These are phyloP conservation scores for Mrakia hoshinonis DNA, from an alignment of 768 basidiomycete species.

Conservation along the genomic window DNA sequence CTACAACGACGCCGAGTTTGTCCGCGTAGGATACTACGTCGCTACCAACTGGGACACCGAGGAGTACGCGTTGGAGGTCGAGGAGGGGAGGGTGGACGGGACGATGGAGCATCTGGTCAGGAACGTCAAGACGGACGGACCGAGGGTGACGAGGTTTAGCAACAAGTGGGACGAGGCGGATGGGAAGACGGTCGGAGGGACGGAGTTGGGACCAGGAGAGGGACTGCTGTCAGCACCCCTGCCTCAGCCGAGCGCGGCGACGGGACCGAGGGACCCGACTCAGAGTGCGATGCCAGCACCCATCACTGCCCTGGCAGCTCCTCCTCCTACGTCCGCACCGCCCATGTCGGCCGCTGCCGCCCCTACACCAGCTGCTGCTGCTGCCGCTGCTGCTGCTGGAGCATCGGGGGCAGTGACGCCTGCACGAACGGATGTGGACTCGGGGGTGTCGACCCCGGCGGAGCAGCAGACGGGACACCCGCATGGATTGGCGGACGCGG, in stretches of 20 bases:
- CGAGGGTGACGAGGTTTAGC: conserved; percentile 71
- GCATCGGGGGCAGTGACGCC: neutral
- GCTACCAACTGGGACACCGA: conserved; percentile 97
- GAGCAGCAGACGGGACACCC: neutral
- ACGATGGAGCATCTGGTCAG: conserved; percentile 71
- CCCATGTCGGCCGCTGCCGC: conserved; percentile 4
- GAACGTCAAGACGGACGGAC: conserved; percentile 76
- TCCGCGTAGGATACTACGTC: conserved; percentile 98
- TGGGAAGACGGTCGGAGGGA: neutral
- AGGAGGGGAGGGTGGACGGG: conserved; percentile 61
- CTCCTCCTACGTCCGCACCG: too few relatives aligned
- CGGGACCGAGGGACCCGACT: neutral
- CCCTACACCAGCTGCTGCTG: neutral
- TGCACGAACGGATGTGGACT: neutral
- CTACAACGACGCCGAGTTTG: conserved; percentile 95
- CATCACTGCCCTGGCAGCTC: conserved; percentile 14
- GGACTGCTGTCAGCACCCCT: neutral
- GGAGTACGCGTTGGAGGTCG: conserved; percentile 52
- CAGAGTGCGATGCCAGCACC: conserved; percentile 14
- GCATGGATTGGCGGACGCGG: conserved; percentile 4
- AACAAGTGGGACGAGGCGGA: conserved; percentile 39
- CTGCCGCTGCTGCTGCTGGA: neutral
- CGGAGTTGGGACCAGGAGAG: too few relatives aligned
- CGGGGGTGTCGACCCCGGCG: neutral
- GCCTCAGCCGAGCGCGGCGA: neutral